Base-by-base conservation (phyloP, 192 early-diverging fungal species). In the Thoreauomyces humboldtii region DNA sequence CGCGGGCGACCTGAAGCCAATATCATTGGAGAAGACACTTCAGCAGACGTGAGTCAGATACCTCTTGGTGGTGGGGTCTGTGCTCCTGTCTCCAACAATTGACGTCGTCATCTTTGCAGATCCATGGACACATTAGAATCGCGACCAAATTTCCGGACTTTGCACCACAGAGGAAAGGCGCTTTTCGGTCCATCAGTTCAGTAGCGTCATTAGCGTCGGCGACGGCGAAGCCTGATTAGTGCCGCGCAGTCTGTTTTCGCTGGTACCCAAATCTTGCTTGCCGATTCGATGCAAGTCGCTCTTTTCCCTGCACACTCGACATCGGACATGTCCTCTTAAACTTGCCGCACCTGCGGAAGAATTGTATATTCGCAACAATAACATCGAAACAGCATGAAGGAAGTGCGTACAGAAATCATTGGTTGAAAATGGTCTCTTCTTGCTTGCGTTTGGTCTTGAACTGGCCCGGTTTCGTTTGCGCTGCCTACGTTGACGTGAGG, bases 401-500 rank as follows among this genome's bases (percentile, higher is more conserved):
- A n/a, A n/a, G n/a, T n/a, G n/a, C n/a, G n/a, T n/a, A n/a, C n/a
- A n/a, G n/a, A n/a, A n/a, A n/a, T n/a, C n/a, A 35, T 24, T 70
- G 52, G 34, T 66, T 66, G 22, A 63, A 75, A 14, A 77, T 71
- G 17, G 75, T 77, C 54, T 77, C 75, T 36, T 77, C 75, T 22
- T 66, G 61, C 38, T 74, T 73, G 29, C 82, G 71, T 48, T 86
- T 86, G 6, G 80, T 65, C 53, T 74, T 82, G 29, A 82, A 79
- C 31, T 75, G 61, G 24, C 87, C 88, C 5, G 82, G 81, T 58
- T 90, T 91, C 11, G 85, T 86, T 80, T 91, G 91, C 0, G 92
- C 92, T 28, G 86, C 88, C 63, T 91, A 81, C 21, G 22, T 1
- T 7, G 14, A 19, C 22, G 22, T 15, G 12, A 48, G 36, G 36